Base-by-base conservation (phyloP, 805 yeast genomes). In the Ogataea zsoltii region DNA sequence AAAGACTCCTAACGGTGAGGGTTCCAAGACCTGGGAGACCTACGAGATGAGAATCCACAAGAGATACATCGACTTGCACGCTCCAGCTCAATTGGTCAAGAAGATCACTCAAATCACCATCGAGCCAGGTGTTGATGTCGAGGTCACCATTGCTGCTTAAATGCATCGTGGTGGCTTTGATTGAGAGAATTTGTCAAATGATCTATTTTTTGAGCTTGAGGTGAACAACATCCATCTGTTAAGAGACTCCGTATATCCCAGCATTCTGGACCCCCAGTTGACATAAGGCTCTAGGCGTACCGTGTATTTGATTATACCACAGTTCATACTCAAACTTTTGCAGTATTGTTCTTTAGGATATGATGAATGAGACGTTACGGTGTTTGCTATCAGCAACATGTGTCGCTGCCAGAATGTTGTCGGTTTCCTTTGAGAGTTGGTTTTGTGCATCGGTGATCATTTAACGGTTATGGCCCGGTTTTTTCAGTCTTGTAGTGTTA, bases 1-100 rank as follows among this genome's bases (percentile, higher is more conserved):
- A 88, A 94, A 94, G 91, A 87, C 99, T 72, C 99, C 99, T 71
- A 95, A 95, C 77, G 99, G 99, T 94, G 97, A 94, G 83, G 99
- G 99, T 94, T 94, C 99, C 67, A 94, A 94, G 92, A 94, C 99
- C 69, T 94, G 97, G 97, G 99, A 94, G 75, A 80, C 95, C 68
- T 94, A 84, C 77, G 99, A 94, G 83, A 87, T 94, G 96, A 92
- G 97, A 87, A 90, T 94, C 83, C 99, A 94, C 96, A 94, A 94
- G 95, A 91, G 99, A 80, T 86, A 89, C 76, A 89, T 94, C 70
- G 97, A 91, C 80, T 83, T 94, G 75, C 92, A 88, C 78, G 96
- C 98, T 61, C 96, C 97, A 76, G 88, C 96, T 70, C 77, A 80
- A 58, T 75, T 83, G 62, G 96, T 92, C 76, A 90, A 87, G 87